phyloP scores from a whole-genome alignment of 345 rosid species.

The Physaria fendleri region DNA sequence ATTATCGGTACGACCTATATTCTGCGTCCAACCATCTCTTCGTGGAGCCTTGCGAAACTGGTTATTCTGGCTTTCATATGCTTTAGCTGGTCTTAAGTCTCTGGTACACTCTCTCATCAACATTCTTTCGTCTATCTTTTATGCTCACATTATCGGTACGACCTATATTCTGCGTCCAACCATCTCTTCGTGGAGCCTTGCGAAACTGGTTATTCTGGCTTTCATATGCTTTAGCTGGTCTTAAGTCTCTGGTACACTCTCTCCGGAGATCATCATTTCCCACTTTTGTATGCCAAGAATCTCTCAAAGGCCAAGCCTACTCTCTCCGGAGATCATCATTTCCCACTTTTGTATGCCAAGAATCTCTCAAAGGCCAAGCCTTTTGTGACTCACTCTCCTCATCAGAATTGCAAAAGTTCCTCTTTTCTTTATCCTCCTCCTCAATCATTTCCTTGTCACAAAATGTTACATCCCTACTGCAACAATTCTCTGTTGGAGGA shows the following conservation, averaged over 20 bases:
- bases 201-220: conserved; percentile 16
- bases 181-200: conserved; percentile 29
- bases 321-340: conserved; percentile 20
- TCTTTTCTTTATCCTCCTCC: too few relatives aligned
- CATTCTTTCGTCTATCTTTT: conserved; percentile 21
- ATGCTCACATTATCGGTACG: not conserved
- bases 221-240: conserved; percentile 20
- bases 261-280: conserved; percentile 19
- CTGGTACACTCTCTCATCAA: conserved; percentile 17
- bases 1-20: not conserved
- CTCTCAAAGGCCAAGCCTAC: conserved; percentile 26
- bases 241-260: conserved; percentile 18
- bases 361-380: conserved; percentile 28
- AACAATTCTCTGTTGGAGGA: conserved; percentile 17
- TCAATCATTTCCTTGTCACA: conserved; percentile 27
- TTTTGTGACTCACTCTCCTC: too few relatives aligned
- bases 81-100: conserved; percentile 13
- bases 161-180: conserved; percentile 9
- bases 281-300: conserved; percentile 19
- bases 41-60: conserved; percentile 24
- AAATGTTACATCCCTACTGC: conserved; percentile 23
- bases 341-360: conserved; percentile 16
- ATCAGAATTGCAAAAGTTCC: too few relatives aligned
- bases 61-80: conserved; percentile 22
- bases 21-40: conserved; percentile 21